phyloP scores from a whole-genome alignment of 2,329 filamentous ascomycete genomes.

The Eutypa lata region DNA sequence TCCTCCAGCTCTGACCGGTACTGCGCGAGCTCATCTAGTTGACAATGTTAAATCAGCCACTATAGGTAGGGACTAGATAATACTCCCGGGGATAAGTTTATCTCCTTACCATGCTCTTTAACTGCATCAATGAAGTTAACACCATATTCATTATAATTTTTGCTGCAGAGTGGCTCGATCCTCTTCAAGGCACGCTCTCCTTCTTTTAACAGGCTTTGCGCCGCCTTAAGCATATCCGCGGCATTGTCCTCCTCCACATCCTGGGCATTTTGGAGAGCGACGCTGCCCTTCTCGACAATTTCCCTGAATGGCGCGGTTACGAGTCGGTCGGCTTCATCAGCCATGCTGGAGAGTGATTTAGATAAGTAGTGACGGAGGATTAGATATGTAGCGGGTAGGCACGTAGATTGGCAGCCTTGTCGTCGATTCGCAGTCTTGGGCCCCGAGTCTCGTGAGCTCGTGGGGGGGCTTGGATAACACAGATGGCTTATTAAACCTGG shows the following conservation, averaged over 20 bases:
- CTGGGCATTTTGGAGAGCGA: constrained; percentile 44
- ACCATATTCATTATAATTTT: constrained; percentile 46
- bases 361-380: background rate
- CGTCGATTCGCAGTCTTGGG: background rate
- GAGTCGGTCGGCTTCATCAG: constrained; percentile 35
- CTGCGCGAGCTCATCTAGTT: constrained; percentile 46
- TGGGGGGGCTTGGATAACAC: background rate
- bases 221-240: constrained; percentile 46
- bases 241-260: constrained; percentile 32
- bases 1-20: constrained; percentile 46
- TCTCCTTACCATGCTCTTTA: constrained; percentile 49
- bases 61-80: background rate
- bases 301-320: constrained; percentile 51
- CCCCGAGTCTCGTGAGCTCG: background rate
- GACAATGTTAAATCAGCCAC: background rate
- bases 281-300: constrained; percentile 48
- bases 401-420: background rate
- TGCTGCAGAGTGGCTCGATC: constrained; percentile 50
- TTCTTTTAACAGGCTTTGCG: constrained; percentile 44
- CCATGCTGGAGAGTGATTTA: constrained; percentile 16
- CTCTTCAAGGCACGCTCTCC: constrained; percentile 47
- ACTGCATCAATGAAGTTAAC: constrained; percentile 47
- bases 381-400: background rate
- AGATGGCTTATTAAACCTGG: background rate
- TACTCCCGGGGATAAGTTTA: background rate